Base-by-base conservation (phyloP, 371 early-diverging fungal genomes). In the Mortierella sp. region DNA sequence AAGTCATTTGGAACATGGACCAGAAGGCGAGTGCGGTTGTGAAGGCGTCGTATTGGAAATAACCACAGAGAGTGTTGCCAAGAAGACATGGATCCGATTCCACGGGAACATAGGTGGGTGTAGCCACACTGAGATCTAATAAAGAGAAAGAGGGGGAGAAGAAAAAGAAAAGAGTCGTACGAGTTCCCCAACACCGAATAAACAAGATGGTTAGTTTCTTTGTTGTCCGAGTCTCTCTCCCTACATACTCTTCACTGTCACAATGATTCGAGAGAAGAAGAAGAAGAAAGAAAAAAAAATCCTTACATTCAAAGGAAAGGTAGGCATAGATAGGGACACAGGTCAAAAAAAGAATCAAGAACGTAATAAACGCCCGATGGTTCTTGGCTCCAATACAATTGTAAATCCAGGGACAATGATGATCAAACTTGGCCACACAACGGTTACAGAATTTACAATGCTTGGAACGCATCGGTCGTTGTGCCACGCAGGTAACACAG, bases 341-440 rank as follows among this genome's bases (percentile, higher is more conserved):
- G 43, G 81, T 61, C 25, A 90, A 66, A 84, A 95, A 86, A 53
- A 86, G 76, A 1, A 85, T 30, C 29, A 95, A 79, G 80, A 95
- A 97, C 0, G 91, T 44, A 79, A 97, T 86, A 81, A 98, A 98
- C 14, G 88, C 79, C 15, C 92, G 86, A 72, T 97, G 98, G 75
- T 97, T 98, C 58, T 82, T 82, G 12, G 89, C 88, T 5, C 98
- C 98, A 61, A 97, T 92, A 74, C 92, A 92, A 75, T 92, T 94
- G 73, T 88, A 91, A 15, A 97, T 96, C 99, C 99, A 99, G 15
- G 97, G 97, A 72, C 99, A 99, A 82, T 99, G 99, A 77, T 99
- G 99, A 73, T 99, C 99, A 87, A 99, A 98, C 65, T 91, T 90
- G n/a, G 96, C 95, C 4, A 99, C 97, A 82, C 99, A 99, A 57